Evolutionary conservation across 352 stramenopile species (phyloP).

Genomic region (Saprolegnia parasitica): DNA sequence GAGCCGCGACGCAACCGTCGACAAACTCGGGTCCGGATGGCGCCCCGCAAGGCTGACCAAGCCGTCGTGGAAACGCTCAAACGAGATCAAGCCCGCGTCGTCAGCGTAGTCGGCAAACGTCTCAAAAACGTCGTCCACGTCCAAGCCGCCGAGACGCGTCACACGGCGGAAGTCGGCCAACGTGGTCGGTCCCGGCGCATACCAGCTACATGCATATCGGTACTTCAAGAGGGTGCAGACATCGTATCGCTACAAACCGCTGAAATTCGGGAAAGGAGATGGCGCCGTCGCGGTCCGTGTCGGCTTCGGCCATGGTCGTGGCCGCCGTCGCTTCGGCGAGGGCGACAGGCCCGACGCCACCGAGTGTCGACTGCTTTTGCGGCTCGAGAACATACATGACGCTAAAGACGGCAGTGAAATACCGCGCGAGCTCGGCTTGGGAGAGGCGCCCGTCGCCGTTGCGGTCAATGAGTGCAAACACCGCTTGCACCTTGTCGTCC

Average conservation of each 20-base stretch:
- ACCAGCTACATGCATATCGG: constrained; percentile 16
- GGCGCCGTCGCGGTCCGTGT: constrained; percentile 30
- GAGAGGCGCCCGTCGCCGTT: constrained; percentile 83
- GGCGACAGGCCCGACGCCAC: constrained; percentile 33
- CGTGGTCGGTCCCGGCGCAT: constrained; percentile 34
- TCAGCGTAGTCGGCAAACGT: constrained; percentile 33
- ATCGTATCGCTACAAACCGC: constrained; percentile 11
- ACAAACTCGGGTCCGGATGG: constrained; percentile 5
- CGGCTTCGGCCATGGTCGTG: constrained; percentile 33
- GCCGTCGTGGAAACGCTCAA: constrained; percentile 25
- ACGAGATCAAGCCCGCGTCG: constrained; percentile 30
- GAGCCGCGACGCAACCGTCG: constrained; percentile 23
- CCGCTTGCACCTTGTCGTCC: constrained; percentile 70
- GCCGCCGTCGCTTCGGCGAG: constrained; percentile 47
- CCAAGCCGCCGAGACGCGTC: constrained; percentile 74
- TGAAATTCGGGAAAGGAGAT: constrained; percentile 29
- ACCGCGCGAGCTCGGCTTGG: constrained; percentile 68
- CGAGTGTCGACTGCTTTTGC: constrained; percentile 40
- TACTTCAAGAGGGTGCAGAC: not conserved
- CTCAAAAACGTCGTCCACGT: constrained; percentile 55
- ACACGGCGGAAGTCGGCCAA: constrained; percentile 78
- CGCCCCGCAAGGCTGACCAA: constrained; percentile 17
- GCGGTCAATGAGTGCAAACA: constrained; percentile 78
- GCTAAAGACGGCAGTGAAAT: constrained; percentile 64
- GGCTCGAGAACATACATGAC: constrained; percentile 64